phyloP scores from a whole-genome alignment of 1,139 yeast species.

The Taiozyma sp. region DNA sequence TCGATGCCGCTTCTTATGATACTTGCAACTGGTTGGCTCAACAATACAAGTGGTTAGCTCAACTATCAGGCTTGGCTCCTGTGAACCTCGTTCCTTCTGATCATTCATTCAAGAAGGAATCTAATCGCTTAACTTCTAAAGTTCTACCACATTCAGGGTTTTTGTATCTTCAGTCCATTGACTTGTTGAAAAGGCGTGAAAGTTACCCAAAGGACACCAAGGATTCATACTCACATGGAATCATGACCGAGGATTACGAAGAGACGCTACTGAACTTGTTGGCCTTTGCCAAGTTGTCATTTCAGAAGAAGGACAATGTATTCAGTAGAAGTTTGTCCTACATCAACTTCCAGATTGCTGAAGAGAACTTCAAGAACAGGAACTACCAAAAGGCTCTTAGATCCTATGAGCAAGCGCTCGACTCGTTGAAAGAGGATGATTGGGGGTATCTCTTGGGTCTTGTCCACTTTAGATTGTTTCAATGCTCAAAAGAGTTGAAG shows the following conservation, averaged over 20 bases:
- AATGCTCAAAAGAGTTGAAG: slow-evolving; percentile 28
- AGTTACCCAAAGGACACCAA: slow-evolving; percentile 13
- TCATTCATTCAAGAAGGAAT: slow-evolving; percentile 28
- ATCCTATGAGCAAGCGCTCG: slow-evolving; percentile 33
- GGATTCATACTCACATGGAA: slow-evolving; percentile 22
- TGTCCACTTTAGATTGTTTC: slow-evolving; percentile 28
- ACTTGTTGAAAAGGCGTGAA: slow-evolving; percentile 25
- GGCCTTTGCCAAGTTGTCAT: slow-evolving; percentile 31
- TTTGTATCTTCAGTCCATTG: slow-evolving; percentile 37
- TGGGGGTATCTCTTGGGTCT: slow-evolving; percentile 27
- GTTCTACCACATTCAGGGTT: slow-evolving; percentile 45
- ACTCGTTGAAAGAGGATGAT: slow-evolving; percentile 27
- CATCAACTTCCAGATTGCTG: slow-evolving; percentile 46
- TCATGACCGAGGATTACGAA: slow-evolving; percentile 18
- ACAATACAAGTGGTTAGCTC: slow-evolving; percentile 53
- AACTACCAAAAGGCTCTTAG: slow-evolving; percentile 39
- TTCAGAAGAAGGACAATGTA: slow-evolving; percentile 30
- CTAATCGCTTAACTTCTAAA: not conserved
- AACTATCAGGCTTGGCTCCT: slow-evolving; percentile 37
- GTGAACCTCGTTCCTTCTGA: slow-evolving; percentile 34
- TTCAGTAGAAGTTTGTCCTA: slow-evolving; percentile 34
- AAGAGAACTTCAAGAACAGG: slow-evolving; percentile 31
- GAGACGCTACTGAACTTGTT: slow-evolving; percentile 28
- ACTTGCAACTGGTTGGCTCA: slow-evolving; percentile 33
- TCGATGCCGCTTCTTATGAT: slow-evolving; percentile 29